These are phyloP conservation scores for Auxenochlorella pyrenoidosa DNA, from an alignment of 139 green algal species.

Conservation along the genomic window DNA sequence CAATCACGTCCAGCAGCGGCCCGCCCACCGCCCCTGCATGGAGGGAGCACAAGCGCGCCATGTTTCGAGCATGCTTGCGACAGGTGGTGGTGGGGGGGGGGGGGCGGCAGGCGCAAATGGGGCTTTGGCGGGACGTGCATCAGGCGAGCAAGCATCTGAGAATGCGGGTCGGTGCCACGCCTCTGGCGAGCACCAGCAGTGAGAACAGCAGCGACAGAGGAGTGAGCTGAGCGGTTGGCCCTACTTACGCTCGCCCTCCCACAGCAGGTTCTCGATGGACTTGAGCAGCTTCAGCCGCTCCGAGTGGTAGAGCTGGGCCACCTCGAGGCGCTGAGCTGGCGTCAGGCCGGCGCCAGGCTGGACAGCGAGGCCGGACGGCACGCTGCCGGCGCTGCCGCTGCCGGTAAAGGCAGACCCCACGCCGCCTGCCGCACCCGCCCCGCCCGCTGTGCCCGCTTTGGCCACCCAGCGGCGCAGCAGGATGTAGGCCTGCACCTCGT, in stretches of 20 bases:
- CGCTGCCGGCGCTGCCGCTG: not conserved
- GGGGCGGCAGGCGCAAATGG: not conserved
- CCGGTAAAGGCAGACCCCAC: not conserved
- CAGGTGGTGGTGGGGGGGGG: not conserved
- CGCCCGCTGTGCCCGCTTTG: not conserved
- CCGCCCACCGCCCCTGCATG: slow-evolving; percentile 8
- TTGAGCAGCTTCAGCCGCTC: slow-evolving; percentile 68
- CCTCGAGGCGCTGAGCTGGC: slow-evolving; percentile 39
- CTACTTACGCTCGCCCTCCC: slow-evolving; percentile 56
- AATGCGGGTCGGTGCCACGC: no score
- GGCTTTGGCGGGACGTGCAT: not conserved
- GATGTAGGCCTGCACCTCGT: slow-evolving; percentile 77
- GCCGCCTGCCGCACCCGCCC: not conserved
- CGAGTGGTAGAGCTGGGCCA: slow-evolving; percentile 55
- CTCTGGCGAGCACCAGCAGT: no score
- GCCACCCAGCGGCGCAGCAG: slow-evolving; percentile 68
- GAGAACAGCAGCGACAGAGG: not conserved
- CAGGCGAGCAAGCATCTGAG: not conserved
- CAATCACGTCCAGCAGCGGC: slow-evolving; percentile 48
- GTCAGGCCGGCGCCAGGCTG: slow-evolving; percentile 1
- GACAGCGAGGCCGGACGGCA: not conserved
- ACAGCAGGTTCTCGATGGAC: slow-evolving; percentile 59
- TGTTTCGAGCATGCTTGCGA: no score
- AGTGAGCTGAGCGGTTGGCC: no score
- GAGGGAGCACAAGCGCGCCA: not conserved